Percentiles rank a stretch among this genome's conserved stretches.
These are phyloP conservation scores for Apiospora marii DNA, from an alignment of 2,329 filamentous ascomycete species.

Conservation along the genomic window DNA sequence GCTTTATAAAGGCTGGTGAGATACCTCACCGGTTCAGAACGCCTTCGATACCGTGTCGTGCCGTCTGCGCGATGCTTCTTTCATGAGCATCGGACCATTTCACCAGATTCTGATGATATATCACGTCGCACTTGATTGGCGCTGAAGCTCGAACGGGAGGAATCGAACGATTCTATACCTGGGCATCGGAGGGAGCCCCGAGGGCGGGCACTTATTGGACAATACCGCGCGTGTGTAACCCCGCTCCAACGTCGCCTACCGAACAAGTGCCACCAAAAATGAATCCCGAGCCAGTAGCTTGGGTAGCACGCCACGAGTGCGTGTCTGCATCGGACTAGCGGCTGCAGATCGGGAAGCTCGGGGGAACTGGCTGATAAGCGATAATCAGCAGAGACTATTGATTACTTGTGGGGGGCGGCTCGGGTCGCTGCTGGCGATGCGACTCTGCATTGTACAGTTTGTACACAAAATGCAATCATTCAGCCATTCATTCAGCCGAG, in stretches of 20 bases:
- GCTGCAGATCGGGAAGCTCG: background rate
- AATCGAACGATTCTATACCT: background rate
- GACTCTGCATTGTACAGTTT: background rate
- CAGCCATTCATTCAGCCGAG: background rate
- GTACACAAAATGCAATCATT: background rate
- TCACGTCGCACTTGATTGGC: background rate
- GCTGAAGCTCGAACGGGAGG: background rate
- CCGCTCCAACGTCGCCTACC: background rate
- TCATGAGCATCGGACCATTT: background rate
- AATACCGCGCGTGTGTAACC: background rate
- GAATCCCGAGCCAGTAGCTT: background rate
- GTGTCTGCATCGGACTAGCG: background rate
- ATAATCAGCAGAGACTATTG: background rate
- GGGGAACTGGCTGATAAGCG: background rate
- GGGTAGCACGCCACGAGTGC: background rate
- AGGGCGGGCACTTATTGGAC: background rate
- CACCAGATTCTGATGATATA: background rate
- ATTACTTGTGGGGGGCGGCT: background rate
- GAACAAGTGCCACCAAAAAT: background rate
- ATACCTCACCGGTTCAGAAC: background rate
- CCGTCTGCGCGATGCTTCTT: background rate
- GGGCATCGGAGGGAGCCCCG: background rate
- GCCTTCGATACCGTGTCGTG: background rate
- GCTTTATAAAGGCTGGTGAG: background rate
- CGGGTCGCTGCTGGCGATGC: background rate